phyloP scores from a whole-genome alignment of 768 basidiomycete genomes.

The Mycena floridula region DNA sequence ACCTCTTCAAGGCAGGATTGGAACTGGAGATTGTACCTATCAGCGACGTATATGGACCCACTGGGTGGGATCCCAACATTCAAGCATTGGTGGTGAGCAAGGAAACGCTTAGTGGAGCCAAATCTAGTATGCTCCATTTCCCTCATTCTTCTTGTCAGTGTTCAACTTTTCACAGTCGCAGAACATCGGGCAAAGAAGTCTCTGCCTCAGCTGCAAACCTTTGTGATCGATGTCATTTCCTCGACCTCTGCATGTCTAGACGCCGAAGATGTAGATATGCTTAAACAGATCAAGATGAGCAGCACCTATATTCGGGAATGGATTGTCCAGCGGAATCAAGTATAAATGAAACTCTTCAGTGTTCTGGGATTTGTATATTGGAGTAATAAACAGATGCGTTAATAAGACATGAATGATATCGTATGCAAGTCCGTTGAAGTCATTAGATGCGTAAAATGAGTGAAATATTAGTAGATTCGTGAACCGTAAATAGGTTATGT shows the following conservation, averaged over 20 bases:
- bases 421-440: too few species aligned
- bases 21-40: conserved; percentile 68
- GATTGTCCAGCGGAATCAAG: conserved; percentile 42
- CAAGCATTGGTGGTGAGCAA: conserved; percentile 88
- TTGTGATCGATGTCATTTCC: conserved; percentile 89
- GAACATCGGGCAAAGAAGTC: conserved; percentile 45
- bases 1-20: conserved; percentile 61
- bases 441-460: not conserved
- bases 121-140: conserved; percentile 50
- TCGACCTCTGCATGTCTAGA: conserved; percentile 52
- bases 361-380: not conserved
- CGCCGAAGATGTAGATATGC: conserved; percentile 56
- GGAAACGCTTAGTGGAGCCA: conserved; percentile 78
- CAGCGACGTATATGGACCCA: conserved; percentile 87
- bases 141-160: conserved; percentile 37
- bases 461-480: not conserved
- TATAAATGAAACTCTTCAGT: not conserved
- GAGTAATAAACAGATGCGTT: not conserved
- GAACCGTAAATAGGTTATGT: conserved; percentile 17
- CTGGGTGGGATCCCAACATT: conserved; percentile 80
- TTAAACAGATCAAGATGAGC: conserved; percentile 86
- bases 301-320: conserved; percentile 90
- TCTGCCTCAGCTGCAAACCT: conserved; percentile 58
- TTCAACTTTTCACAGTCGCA: conserved; percentile 44
- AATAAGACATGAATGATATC: too few species aligned